A percentile compares a stretch with the other conserved stretches of the same genome.
Conservation (phyloP, 495 filamentous ascomycete genomes). For the Aspergillus conjunctus region DNA sequence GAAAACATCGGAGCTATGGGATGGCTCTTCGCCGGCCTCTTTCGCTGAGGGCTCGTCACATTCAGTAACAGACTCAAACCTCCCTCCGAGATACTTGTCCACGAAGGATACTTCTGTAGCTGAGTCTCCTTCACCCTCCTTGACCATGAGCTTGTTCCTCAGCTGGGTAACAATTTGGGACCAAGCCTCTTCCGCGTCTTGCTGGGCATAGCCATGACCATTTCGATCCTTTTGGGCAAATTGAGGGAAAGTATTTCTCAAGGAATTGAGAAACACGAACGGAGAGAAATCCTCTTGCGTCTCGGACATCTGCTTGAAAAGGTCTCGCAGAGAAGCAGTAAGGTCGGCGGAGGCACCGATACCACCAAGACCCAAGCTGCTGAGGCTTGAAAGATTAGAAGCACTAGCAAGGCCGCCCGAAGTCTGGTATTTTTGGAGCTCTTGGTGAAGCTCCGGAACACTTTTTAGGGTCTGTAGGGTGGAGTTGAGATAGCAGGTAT, state of each 20-base stretch:
- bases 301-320: conserved; percentile 91
- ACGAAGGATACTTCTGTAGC: conserved; percentile 68
- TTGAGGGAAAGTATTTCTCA: conserved; percentile 85
- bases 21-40: conserved; percentile 73
- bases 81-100: conserved; percentile 85
- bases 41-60: conserved; percentile 81
- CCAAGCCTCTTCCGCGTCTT: conserved; percentile 98
- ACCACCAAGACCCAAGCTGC: conserved; percentile 62
- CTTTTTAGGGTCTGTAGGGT: conserved; percentile 86
- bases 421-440: conserved; percentile 69
- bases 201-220: conserved; percentile 85
- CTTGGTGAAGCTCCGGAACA: conserved; percentile 87
- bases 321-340: conserved; percentile 75
- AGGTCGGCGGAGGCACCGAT: conserved; percentile 68
- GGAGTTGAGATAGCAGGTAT: conserved; percentile 98
- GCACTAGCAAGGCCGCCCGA: conserved; percentile 35
- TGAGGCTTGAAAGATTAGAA: conserved; percentile 50
- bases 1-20: conserved; percentile 69
- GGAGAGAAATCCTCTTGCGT: conserved; percentile 90
- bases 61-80: conserved; percentile 72
- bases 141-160: conserved; percentile 73
- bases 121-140: conserved; percentile 50
- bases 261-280: conserved; percentile 78
- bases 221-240: conserved; percentile 84
- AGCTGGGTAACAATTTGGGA: conserved; percentile 92